Evolutionary conservation across 2,329 filamentous ascomycete genomes (phyloP).

Genomic region (Fusarium temperatum): DNA sequence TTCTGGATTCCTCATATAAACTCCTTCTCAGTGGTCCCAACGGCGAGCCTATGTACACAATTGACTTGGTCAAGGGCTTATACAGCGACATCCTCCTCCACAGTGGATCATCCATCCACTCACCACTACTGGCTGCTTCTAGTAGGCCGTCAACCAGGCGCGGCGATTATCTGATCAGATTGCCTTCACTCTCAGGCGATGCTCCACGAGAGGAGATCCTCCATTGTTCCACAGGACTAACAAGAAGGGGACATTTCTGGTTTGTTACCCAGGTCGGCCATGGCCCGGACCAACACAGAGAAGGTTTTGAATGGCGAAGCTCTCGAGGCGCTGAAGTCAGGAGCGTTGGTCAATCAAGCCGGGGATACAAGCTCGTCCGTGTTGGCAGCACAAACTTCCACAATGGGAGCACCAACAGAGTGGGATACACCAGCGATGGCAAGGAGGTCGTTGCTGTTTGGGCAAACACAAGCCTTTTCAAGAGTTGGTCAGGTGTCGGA

Average conservation of each 20-base stretch:
- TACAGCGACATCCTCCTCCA: constrained; percentile 32
- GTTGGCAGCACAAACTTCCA: constrained; percentile 11
- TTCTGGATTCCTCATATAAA: too few species aligned
- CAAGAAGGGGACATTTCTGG: constrained; percentile 24
- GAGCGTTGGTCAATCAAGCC: constrained; percentile 26
- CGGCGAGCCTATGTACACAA: constrained; percentile 18
- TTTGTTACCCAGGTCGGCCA: constrained; percentile 33
- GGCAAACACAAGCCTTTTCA: constrained; percentile 23
- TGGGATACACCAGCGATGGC: constrained; percentile 35
- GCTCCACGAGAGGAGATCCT: constrained; percentile 20
- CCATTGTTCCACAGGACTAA: constrained; percentile 7
- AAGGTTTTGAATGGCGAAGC: constrained; percentile 39
- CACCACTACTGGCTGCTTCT: constrained; percentile 13
- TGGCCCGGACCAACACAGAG: constrained; percentile 9
- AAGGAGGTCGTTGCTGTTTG: constrained; percentile 40
- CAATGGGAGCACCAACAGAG: constrained; percentile 1
- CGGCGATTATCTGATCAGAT: constrained; percentile 21
- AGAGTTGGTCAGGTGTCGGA: constrained; percentile 29
- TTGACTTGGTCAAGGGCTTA: constrained; percentile 16
- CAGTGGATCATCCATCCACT: constrained; percentile 15
- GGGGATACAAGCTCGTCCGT: constrained; percentile 40
- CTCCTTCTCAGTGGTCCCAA: constrained; percentile 21
- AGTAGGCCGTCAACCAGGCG: neutral
- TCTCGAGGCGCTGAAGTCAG: constrained; percentile 33
- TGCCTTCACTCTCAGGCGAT: constrained; percentile 10